Conservation (phyloP, 257 asterid genomes). For the Penstemon newberryi region DNA sequence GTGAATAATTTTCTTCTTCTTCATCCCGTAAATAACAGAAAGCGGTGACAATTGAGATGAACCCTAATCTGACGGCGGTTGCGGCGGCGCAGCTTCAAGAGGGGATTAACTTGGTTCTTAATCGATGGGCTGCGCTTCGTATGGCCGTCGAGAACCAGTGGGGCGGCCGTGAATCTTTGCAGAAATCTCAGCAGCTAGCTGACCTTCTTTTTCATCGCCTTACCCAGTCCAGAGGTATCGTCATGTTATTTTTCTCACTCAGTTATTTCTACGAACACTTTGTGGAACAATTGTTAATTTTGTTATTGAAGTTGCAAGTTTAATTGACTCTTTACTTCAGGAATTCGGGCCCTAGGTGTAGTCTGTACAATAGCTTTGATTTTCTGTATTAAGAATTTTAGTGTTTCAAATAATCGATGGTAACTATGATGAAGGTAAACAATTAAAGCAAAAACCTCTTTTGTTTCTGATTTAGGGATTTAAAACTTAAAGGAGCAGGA, state of each 20-base stretch:
- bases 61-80: constrained; percentile 48
- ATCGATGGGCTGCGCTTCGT: constrained; percentile 70
- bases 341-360: neutral
- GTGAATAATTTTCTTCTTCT: neutral
- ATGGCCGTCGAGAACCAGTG: constrained; percentile 72
- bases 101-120: constrained; percentile 53
- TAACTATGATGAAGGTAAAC: no score
- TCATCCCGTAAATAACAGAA: no score
- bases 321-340: neutral
- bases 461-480: neutral
- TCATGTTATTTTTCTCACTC: neutral
- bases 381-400: neutral
- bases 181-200: constrained; percentile 50
- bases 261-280: neutral
- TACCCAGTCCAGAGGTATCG: constrained; percentile 57
- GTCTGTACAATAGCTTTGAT: neutral
- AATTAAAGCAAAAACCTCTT: neutral
- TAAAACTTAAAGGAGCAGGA: neutral
- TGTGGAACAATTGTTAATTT: neutral
- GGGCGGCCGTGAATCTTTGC: constrained; percentile 65
- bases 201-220: constrained; percentile 39
- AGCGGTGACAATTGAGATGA: constrained; percentile 19
- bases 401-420: no score
- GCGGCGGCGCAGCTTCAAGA: constrained; percentile 53
- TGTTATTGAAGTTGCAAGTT: neutral